phyloP scores from a whole-genome alignment of 441 rosid genomes.

The Erodium texanum region DNA sequence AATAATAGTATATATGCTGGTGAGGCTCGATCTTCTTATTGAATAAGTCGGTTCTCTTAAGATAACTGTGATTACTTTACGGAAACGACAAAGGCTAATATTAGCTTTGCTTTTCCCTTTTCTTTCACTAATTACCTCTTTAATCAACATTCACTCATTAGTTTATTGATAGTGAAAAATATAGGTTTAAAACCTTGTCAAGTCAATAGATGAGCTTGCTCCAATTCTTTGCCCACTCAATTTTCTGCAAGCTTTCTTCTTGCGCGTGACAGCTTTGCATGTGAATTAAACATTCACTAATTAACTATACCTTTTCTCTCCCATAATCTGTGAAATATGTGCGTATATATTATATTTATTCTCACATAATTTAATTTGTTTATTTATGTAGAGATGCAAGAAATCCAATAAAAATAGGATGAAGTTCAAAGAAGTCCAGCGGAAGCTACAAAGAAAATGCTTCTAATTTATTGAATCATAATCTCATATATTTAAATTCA shows the following conservation, averaged over 20 bases:
- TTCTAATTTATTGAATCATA: too few species aligned
- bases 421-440: too few species aligned
- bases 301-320: too few species aligned
- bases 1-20: not conserved
- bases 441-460: too few species aligned
- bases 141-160: constrained; percentile 18
- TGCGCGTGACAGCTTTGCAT: not conserved
- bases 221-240: not conserved
- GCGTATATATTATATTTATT: too few species aligned
- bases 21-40: not conserved
- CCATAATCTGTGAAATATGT: too few species aligned
- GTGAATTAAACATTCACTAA: not conserved
- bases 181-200: constrained; percentile 13
- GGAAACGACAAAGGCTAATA: not conserved
- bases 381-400: too few species aligned
- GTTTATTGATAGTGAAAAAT: not conserved
- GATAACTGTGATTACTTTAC: not conserved
- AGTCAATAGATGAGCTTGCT: constrained; percentile 11
- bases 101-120: not conserved
- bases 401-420: too few species aligned
- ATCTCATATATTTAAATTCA: too few species aligned
- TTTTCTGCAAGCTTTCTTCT: not conserved
- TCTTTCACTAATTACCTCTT: constrained; percentile 8
- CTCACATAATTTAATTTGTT: too few species aligned
- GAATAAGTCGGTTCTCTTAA: not conserved